phyloP scores from a whole-genome alignment of 306 rosid genomes.

The Cicer judaicum region DNA sequence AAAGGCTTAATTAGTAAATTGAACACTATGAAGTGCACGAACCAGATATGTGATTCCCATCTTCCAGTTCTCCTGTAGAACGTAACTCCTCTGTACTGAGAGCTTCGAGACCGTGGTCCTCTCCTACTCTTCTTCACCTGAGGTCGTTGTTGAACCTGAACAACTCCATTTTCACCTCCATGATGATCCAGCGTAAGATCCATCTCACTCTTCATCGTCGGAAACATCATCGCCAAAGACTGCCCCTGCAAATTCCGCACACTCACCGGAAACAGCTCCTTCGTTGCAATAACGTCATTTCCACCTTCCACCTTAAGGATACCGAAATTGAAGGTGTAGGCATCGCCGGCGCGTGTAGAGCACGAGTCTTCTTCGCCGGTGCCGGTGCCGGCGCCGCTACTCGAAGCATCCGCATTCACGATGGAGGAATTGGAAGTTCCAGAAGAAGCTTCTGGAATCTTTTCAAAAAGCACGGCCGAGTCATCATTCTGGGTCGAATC shows the following conservation, averaged over 20 bases:
- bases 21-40: slow-evolving; percentile 44
- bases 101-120: slow-evolving; percentile 98
- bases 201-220: slow-evolving; percentile 63
- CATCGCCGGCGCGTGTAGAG: slow-evolving; percentile 74
- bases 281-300: slow-evolving; percentile 52
- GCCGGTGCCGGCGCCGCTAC: slow-evolving; percentile 65
- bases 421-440: slow-evolving; percentile 93
- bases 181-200: slow-evolving; percentile 68
- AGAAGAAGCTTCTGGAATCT: slow-evolving; percentile 69
- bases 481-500: slow-evolving; percentile 57
- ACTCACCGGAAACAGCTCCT: slow-evolving; percentile 73
- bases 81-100: slow-evolving; percentile 98
- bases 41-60: slow-evolving; percentile 99
- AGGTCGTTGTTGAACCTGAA: slow-evolving; percentile 56
- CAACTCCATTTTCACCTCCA: slow-evolving; percentile 51
- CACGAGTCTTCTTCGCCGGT: slow-evolving; percentile 83
- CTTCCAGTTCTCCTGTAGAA: slow-evolving; percentile 98
- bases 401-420: slow-evolving; percentile 92
- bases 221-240: slow-evolving; percentile 52
- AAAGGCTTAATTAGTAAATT: slow-evolving; percentile 14
- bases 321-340: slow-evolving; percentile 74
- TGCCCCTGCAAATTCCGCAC: slow-evolving; percentile 57
- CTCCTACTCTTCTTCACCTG: slow-evolving; percentile 90
- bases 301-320: slow-evolving; percentile 70
- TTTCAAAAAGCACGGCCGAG: slow-evolving; percentile 49